These are phyloP conservation scores for Isabelozyma heimii DNA, from an alignment of 805 yeast species.

Conservation along the genomic window DNA sequence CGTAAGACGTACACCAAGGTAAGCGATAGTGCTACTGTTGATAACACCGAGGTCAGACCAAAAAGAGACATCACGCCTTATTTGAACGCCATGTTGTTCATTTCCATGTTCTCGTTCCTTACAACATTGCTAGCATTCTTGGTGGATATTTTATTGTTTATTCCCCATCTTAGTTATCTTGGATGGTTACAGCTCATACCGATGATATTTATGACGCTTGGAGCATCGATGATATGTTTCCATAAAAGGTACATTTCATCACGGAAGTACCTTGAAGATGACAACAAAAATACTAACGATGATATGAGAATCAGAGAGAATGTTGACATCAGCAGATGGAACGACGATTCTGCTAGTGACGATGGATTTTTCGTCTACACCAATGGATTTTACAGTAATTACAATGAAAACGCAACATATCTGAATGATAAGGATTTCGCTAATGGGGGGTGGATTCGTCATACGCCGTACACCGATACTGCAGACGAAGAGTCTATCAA, in stretches of 20 bases:
- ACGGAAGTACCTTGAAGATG: conserved; percentile 38
- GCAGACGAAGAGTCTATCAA: background rate
- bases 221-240: conserved; percentile 66
- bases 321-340: conserved; percentile 7
- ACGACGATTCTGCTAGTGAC: conserved; percentile 35
- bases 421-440: conserved; percentile 5
- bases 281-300: conserved; percentile 18
- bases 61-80: conserved; percentile 25
- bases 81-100: conserved; percentile 50
- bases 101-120: conserved; percentile 68
- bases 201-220: conserved; percentile 60
- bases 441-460: conserved; percentile 15
- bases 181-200: conserved; percentile 84
- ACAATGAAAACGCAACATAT: conserved; percentile 3
- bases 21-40: background rate
- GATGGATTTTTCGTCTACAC: conserved; percentile 44
- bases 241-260: conserved; percentile 66
- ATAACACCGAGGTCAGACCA: background rate
- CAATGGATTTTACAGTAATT: conserved; percentile 36
- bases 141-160: conserved; percentile 77
- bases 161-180: conserved; percentile 71
- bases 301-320: conserved; percentile 30
- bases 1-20: background rate
- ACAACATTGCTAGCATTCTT: conserved; percentile 70
- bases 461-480: background rate